A percentile compares a stretch with the other conserved stretches of the same genome.
Conservation (phyloP, 164 flowering plant genomes). For the Nymphaea colorata region DNA sequence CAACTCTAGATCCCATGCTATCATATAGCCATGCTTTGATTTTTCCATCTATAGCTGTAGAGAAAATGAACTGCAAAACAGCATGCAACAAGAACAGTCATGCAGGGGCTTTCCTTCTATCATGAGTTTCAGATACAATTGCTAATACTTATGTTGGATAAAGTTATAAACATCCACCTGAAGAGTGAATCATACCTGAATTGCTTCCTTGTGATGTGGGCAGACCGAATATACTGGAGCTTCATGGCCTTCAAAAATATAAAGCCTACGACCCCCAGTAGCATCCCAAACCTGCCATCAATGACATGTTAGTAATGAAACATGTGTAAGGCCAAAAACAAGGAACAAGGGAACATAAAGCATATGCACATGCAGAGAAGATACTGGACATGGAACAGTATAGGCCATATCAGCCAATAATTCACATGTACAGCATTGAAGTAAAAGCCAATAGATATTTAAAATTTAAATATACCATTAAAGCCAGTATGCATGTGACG, state of each 20-base stretch:
- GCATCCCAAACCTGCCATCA: conserved; percentile 51
- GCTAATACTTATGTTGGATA: neutral
- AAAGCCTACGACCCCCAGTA: conserved; percentile 33
- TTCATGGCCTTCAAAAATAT: conserved; percentile 63
- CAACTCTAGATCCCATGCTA: conserved; percentile 71
- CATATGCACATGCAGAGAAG: neutral
- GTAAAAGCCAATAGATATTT: neutral
- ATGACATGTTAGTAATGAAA: neutral
- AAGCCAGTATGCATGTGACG: neutral
- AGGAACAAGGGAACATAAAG: neutral
- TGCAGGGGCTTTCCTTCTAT: neutral
- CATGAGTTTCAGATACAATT: neutral
- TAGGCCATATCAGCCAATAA: neutral
- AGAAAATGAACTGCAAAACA: conserved; percentile 58
- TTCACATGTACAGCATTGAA: neutral
- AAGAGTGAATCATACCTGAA: conserved; percentile 4
- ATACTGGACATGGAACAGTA: neutral
- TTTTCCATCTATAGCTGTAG: conserved; percentile 78
- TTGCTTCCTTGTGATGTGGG: neutral
- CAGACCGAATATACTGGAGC: conserved; percentile 16
- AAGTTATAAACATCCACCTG: neutral
- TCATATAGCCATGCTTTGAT: conserved; percentile 89
- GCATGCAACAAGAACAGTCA: neutral
- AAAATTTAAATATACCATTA: too few species aligned
- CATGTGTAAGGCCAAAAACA: neutral